A percentile compares a stretch with the other conserved stretches of the same genome.
phyloP scores from a whole-genome alignment of 1,284 basidiomycete genomes.

The Ganoderma lingzhi region DNA sequence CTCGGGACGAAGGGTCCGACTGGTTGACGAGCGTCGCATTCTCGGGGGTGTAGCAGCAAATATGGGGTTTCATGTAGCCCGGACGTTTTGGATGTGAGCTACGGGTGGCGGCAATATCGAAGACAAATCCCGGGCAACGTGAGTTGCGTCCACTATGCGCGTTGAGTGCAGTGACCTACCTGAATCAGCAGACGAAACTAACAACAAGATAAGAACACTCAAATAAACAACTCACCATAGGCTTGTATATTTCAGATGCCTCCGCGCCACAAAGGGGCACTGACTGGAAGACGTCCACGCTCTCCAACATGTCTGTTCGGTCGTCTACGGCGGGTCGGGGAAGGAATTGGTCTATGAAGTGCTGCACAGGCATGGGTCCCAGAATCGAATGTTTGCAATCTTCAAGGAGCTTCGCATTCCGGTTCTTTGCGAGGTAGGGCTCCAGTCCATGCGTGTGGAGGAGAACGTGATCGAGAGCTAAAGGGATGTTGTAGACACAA shows the following conservation, averaged over 20 bases:
- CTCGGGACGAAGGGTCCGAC: background rate
- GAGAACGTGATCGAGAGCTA: background rate
- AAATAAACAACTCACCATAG: constrained; percentile 34
- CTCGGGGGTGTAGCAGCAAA: background rate
- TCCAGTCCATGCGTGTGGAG: constrained; percentile 15
- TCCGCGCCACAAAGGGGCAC: constrained; percentile 37
- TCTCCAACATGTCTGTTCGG: background rate
- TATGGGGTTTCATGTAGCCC: background rate
- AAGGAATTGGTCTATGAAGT: background rate
- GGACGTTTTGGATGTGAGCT: background rate
- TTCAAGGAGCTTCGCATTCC: constrained; percentile 28
- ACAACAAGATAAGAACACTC: constrained; percentile 21
- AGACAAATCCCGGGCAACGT: background rate
- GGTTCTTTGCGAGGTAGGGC: constrained; percentile 39
- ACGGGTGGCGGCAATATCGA: background rate
- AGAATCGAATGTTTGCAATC: constrained; percentile 3
- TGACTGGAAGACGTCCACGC: background rate
- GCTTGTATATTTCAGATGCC: constrained; percentile 29
- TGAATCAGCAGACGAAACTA: background rate
- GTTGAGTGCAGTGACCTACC: background rate
- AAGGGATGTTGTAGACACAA: background rate
- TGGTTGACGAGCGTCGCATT: background rate
- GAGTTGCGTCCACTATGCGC: background rate
- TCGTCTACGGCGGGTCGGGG: background rate
- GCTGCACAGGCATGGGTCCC: background rate